phyloP scores from a whole-genome alignment of 2,329 filamentous ascomycete genomes.

The Neurospora sp. region DNA sequence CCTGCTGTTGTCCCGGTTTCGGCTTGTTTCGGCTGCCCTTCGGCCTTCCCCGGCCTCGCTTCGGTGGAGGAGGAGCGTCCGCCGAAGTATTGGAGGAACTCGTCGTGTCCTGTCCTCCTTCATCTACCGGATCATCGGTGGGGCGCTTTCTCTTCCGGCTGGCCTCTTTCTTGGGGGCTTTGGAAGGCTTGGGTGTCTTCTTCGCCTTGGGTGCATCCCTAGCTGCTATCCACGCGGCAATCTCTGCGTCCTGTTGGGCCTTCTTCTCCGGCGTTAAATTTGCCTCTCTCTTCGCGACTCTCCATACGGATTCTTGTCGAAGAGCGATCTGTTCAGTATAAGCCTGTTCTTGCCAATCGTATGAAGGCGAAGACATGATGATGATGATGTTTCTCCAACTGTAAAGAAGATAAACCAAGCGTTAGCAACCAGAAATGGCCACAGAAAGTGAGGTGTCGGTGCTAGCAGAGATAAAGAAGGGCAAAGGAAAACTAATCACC shows the following conservation, averaged over 20 bases:
- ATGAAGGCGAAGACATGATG: background rate
- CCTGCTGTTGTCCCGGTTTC: background rate
- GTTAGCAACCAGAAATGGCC: background rate
- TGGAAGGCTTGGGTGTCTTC: background rate
- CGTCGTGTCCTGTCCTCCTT: background rate
- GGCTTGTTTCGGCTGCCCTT: background rate
- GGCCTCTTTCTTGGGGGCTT: background rate
- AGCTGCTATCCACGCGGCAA: background rate
- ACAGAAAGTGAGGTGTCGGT: background rate
- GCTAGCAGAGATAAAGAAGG: background rate
- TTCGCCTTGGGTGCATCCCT: background rate
- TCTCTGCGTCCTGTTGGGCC: too few species aligned
- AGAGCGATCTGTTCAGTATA: too few species aligned
- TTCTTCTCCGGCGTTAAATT: too few species aligned
- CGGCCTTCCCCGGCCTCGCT: background rate
- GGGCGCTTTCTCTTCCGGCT: background rate
- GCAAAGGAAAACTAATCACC: background rate
- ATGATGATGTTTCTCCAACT: background rate
- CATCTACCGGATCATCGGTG: background rate
- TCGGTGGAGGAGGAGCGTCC: background rate
- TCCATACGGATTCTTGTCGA: too few species aligned
- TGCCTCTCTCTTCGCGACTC: too few species aligned
- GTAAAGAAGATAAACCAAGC: background rate
- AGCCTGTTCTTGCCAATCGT: background rate
- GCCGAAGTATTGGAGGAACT: background rate